Conservation (phyloP, 441 rosid genomes). For the Populus trichocarpa region DNA sequence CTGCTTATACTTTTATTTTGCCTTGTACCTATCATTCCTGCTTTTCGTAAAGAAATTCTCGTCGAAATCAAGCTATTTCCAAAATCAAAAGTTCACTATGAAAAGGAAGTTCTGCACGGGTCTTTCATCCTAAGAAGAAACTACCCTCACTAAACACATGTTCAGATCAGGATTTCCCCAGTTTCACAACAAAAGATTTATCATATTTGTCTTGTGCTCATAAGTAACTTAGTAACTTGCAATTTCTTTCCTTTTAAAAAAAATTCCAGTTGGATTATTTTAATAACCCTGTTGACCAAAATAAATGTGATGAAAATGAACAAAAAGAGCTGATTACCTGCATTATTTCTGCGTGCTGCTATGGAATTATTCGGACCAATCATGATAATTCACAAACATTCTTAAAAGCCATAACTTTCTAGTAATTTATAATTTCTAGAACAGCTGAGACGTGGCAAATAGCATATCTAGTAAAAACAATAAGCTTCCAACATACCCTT, state of each 20-base stretch:
- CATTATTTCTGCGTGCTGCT: not conserved
- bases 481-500: constrained; percentile 48
- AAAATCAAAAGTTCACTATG: not conserved
- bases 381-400: not conserved
- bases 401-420: not conserved
- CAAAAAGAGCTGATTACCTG: not conserved
- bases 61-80: not conserved
- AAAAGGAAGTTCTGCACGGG: not conserved
- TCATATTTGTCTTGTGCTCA: not conserved
- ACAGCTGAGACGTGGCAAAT: not conserved
- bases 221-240: not conserved
- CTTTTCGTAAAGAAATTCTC: not conserved
- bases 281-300: not conserved
- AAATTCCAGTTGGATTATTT: not conserved
- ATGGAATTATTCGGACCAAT: not conserved
- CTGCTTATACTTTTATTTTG: not conserved
- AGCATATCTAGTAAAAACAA: constrained; percentile 1
- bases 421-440: not conserved
- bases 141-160: not conserved
- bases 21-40: not conserved
- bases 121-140: not conserved
- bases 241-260: not conserved
- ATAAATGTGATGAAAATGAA: not conserved
- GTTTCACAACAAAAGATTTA: not conserved
- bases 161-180: not conserved